Evolutionary conservation across 2,329 filamentous ascomycete species (phyloP), one percentile per base, ranked within the genome.

Genomic region (Aspergillus fructus): DNA sequence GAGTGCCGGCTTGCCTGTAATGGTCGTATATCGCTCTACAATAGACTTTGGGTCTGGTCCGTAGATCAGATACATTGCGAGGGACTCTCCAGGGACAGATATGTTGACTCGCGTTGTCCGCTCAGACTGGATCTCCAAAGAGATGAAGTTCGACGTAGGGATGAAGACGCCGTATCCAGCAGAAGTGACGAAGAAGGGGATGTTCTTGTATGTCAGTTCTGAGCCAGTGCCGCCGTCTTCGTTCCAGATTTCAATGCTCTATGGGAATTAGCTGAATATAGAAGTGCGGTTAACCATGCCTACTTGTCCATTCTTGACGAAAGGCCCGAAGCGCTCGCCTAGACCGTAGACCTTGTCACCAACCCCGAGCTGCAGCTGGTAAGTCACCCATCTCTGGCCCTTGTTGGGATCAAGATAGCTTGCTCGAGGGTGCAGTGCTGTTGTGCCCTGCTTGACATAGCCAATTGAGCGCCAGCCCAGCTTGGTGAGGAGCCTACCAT

Each of bases 221-320:
- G 56, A 58, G 24, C 56, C 51, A 5, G 56, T 58, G 23, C 56
- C 51, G 12, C 56, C 56, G 33, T 58, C 56, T 34, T 58, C 56
- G n/a, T 58, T 58, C 56, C 56, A 58, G 21, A 55, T 48, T 21
- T 58, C 56, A 41, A 58, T 41, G 42, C 46, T 54, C 56, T 56
- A 11, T 11, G 27, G 9, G 27, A 11, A 11, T 30, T 30, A 30
- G 27, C 3, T 11, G 9, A 11, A 30, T 30, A 30, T 11, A 30
- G 24, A 21, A 21, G 21, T 21, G 21, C 21, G 3, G 21, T 21
- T 4, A 21, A 21, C 21, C 4, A 21, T 24, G 24, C 24, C 1
- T 24, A 11, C 27, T 9, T 30, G 56, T 12, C 56, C 56, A 30
- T 55, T 54, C 50, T 54, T 54, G 11, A 42, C 34, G 19, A 58